Conservation (phyloP, 2,329 filamentous ascomycete genomes). For the Colletotrichum filicis region DNA sequence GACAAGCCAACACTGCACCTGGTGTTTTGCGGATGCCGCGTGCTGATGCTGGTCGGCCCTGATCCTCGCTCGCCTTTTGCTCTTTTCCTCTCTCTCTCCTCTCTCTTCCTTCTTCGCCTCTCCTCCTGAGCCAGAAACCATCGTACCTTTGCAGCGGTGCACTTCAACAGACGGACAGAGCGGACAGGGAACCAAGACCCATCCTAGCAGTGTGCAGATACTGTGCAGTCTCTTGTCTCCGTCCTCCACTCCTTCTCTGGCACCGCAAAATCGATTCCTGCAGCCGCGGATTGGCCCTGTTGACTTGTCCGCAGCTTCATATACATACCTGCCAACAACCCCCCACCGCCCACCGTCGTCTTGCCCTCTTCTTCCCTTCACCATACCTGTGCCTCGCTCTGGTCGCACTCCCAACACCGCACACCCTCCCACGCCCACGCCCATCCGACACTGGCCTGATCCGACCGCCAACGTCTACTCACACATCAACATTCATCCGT, state of each 20-base stretch:
- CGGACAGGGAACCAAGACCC: slow-evolving; percentile 16
- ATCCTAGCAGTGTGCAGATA: background rate
- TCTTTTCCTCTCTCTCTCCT: background rate
- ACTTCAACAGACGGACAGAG: background rate
- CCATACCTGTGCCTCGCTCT: background rate
- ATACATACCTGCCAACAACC: slow-evolving; percentile 24
- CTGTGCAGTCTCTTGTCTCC: background rate
- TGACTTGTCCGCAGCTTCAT: slow-evolving; percentile 18
- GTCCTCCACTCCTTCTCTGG: background rate
- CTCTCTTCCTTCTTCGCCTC: background rate
- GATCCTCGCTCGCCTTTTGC: slow-evolving; percentile 4
- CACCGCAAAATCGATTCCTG: slow-evolving; percentile 19
- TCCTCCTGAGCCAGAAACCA: background rate
- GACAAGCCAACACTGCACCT: slow-evolving; percentile 31
- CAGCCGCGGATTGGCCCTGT: slow-evolving; percentile 18
- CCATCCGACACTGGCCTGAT: slow-evolving; percentile 6
- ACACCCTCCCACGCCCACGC: slow-evolving; percentile 1
- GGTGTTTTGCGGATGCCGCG: slow-evolving; percentile 22
- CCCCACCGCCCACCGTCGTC: background rate
- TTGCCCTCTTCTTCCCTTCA: slow-evolving; percentile 17
- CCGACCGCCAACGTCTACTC: slow-evolving; percentile 8
- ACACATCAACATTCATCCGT: slow-evolving; percentile 3
- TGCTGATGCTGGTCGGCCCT: slow-evolving; percentile 21
- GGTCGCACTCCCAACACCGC: background rate
- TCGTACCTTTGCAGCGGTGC: background rate